Conservation (phyloP, 2,329 filamentous ascomycete genomes). For the Pleoardoris graminearum region DNA sequence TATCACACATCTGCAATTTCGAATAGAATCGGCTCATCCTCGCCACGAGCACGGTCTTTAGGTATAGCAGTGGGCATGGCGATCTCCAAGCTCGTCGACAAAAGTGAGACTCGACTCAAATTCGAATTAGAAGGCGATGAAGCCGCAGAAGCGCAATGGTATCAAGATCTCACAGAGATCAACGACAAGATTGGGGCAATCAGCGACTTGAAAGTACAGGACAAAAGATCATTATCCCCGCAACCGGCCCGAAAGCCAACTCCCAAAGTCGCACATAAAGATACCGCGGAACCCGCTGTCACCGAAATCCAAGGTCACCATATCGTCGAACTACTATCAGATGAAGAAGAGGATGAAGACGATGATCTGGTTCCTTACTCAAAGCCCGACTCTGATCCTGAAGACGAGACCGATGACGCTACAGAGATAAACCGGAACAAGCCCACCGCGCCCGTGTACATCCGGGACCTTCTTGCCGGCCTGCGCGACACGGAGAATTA, state of each 20-base stretch:
- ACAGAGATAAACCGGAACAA: constrained; percentile 84
- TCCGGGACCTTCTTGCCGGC: constrained; percentile 79
- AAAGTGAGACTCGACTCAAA: constrained; percentile 70
- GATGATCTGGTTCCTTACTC: constrained; percentile 74
- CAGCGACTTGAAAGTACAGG: constrained; percentile 18
- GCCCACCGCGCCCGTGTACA: constrained; percentile 82
- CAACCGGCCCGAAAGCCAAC: constrained; percentile 11
- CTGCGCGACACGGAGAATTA: constrained; percentile 81
- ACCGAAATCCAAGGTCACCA: constrained; percentile 45
- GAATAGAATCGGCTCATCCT: constrained; percentile 78
- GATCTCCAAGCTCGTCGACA: constrained; percentile 66
- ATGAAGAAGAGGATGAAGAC: constrained; percentile 48
- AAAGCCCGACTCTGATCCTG: constrained; percentile 84
- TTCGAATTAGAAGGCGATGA: constrained; percentile 83
- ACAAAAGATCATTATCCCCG: constrained; percentile 6
- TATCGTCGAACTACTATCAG: constrained; percentile 58
- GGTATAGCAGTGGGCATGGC: constrained; percentile 87
- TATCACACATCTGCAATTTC: constrained; percentile 78
- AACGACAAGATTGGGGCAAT: constrained; percentile 63
- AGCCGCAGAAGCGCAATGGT: constrained; percentile 73
- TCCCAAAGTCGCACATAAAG: not conserved
- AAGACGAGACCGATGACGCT: constrained; percentile 92
- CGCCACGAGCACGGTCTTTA: constrained; percentile 74
- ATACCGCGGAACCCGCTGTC: constrained; percentile 15
- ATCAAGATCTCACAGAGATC: constrained; percentile 66